Evolutionary conservation across 2,329 filamentous ascomycete species (phyloP).

Genomic region (Talaromyces sp.): DNA sequence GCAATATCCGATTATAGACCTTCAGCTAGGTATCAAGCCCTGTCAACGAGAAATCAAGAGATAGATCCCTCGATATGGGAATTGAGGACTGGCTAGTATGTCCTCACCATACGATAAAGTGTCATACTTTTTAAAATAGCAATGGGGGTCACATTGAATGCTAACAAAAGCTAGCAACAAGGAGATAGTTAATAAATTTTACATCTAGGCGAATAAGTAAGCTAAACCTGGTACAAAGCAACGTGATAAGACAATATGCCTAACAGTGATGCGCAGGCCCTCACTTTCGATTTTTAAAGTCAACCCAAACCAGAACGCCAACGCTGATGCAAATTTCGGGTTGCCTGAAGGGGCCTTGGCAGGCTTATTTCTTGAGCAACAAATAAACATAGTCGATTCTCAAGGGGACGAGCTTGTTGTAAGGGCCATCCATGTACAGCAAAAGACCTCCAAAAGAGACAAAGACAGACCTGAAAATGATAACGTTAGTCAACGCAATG

Average conservation of each 20-base stretch:
- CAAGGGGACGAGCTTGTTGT: slow-evolving; percentile 89
- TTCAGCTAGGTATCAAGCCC: no score
- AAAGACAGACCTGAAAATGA: slow-evolving; percentile 71
- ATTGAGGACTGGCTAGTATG: no score
- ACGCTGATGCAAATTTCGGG: slow-evolving; percentile 36
- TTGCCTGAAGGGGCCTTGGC: slow-evolving; percentile 20
- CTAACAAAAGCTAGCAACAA: not conserved
- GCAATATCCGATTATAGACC: slow-evolving; percentile 6
- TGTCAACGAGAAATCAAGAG: no score
- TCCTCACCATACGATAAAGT: no score
- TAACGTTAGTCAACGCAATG: not conserved
- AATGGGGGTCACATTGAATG: no score
- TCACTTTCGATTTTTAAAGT: not conserved
- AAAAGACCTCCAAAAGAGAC: slow-evolving; percentile 90
- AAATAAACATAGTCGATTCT: slow-evolving; percentile 93
- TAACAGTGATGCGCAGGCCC: not conserved
- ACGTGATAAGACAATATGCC: not conserved
- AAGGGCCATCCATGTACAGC: slow-evolving; percentile 86
- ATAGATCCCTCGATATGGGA: no score
- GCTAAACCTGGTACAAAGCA: not conserved
- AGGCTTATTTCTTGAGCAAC: slow-evolving; percentile 76
- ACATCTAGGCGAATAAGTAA: not conserved
- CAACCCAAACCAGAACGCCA: slow-evolving; percentile 32
- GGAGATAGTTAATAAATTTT: not conserved
- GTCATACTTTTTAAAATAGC: no score